Evolutionary conservation across 352 stramenopile genomes (phyloP), one percentile per base, ranked within the genome.

Genomic region (Globisporangium parvum): DNA sequence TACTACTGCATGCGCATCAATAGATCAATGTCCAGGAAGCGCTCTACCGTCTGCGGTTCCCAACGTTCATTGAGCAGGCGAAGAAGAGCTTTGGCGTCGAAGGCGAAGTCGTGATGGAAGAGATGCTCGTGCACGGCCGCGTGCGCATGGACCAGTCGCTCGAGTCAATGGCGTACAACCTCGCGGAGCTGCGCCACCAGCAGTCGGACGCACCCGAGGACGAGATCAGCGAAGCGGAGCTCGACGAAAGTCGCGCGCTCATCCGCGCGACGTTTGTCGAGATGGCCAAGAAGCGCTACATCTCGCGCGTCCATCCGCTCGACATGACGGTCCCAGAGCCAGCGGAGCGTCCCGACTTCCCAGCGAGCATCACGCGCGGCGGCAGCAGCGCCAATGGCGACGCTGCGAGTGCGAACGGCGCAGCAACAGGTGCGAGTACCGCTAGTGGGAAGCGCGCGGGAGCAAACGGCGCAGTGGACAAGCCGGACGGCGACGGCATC

Each of bases 261-360:
- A 73, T 95, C 48, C 80, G 75, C 31, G 62, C 79, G 17, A 65
- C 67, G n/a, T 93, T 95, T 60, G 74, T 93, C 28, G 78, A 95
- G 44, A 93, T 95, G 85, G 84, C 84, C 59, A 95, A 95, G 66
- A 89, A 89, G 63, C 76, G 85, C 49, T 93, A 90, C 69, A 88
- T 95, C 52, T 79, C 80, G 28, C 80, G 85, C 12, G 85, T 95
- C 42, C 84, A 95, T 53, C 85, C 85, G 45, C 58, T 95, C 14
- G 80, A 93, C 51, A 67, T 95, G 51, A 90, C 82, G 55, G 57
- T 88, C 31, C 73, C 68, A 0, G 75, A 88, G 52, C 63, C 67
- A 1, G 75, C 90, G 45, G 75, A 80, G 45, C 60, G 65, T n/a
- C 73, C 71, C 3, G 80, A 88, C 8, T 83, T 88, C 44, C 75